Evolutionary conservation across 1,284 basidiomycete species (phyloP), one percentile per base, ranked within the genome.

Genomic region (Sanghuangporus sanghuang): DNA sequence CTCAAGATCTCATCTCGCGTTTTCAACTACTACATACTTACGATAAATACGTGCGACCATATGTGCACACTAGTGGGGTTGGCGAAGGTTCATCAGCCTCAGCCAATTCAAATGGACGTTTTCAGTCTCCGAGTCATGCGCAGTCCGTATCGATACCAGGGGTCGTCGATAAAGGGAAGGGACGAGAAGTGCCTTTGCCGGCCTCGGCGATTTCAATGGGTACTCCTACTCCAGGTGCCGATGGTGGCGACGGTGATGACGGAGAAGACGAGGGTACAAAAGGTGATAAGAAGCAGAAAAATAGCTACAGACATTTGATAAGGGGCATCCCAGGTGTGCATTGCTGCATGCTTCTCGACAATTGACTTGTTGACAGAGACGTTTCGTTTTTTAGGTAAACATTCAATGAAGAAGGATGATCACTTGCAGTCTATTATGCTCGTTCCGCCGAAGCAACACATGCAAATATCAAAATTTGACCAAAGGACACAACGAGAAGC

Each of bases 321-420:
- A 90, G 86, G 77, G 84, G 81, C 64, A 78, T 89, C 49, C 89
- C 89, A 69, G 89, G 87, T 88, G 72, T 69, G 50, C 61, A 57
- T 35, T 32, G 60, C 58, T 66, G 7, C n/a, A 44, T 60, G 63
- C 21, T 44, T 50, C 56, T 46, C 55, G 27, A 52, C 57, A 46
- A 18, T 55, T 59, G 44, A 27, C 12, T 66, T 59, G 65, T 27
- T 61, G 21, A 65, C 55, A 62, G 58, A 54, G 27, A 32, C 27
- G 27, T 54, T 54, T 44, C 14, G n/a, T 42, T 38, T 48, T 44
- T 4, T 69, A 89, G 87, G 89, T 62, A 90, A 90, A 74, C 89
- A 92, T 69, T 89, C 89, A n/a, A 81, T 83, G 79, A 90, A 89
- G 78, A 92, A 89, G 73, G 89, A 92, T 68, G 85, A 89, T 66